Evolutionary conservation across 345 rosid species (phyloP), one percentile per base, ranked within the genome.

Genomic region (Acer yangbiense): DNA sequence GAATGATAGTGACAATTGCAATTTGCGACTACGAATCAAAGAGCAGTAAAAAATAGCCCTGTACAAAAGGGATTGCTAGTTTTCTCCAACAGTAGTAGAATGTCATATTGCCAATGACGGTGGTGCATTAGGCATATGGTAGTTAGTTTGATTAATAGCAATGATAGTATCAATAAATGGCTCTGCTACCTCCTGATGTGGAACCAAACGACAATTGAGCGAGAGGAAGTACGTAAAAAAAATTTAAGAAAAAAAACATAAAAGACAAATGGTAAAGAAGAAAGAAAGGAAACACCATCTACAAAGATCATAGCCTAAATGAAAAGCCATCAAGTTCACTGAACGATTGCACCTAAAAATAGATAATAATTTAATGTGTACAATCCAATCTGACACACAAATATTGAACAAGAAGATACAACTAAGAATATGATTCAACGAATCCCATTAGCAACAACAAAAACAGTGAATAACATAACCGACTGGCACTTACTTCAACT

Each of bases 401-500:
- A 50, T 13, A 50, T 13, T 13, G 16, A 50, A 13, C 16, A 58
- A 58, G 23, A 20, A n/a, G 20, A 58, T 58, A 20, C 20, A 58
- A 58, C 18, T 35, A 35, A 35, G 39, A 35, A 35, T 35, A 35
- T 35, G 20, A 58, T 58, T 8, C 20, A 58, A 58, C 7, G 21
- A 58, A 20, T 20, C 25, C 20, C 25, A 5, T 58, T 6, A 6
- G 23, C 63, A 58, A 9, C 63, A 58, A 58, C 11, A 43, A 43
- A 43, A 9, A 43, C 46, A 43, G 46, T 9, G 9, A 20, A 20
- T 8, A 65, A 48, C 12, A 70, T 35, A 79, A 65, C 43, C 78
- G 64, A 52, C 39, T 46, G 54, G 58, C 65, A 44, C 81, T 82
- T 81, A 89, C 92, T 82, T 87, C 92, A 71, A 88, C 75, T n/a